These are phyloP conservation scores for Eremothecium gossypii DNA, from an alignment of 1,139 yeast species.

Conservation along the genomic window DNA sequence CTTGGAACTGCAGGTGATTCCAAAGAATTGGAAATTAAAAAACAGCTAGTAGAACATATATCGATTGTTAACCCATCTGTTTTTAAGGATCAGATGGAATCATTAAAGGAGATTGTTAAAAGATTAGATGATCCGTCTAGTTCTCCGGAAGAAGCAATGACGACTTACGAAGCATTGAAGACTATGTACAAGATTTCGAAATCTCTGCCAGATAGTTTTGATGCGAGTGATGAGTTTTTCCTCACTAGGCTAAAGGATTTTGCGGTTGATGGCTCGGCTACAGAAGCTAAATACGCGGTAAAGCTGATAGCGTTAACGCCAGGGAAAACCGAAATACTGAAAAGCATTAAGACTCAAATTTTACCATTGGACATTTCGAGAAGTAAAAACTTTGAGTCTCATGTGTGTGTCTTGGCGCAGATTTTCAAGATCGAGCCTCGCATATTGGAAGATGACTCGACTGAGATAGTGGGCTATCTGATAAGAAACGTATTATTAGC, in stretches of 20 bases:
- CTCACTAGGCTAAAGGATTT: constrained; percentile 36
- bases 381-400: constrained; percentile 40
- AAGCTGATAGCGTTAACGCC: constrained; percentile 46
- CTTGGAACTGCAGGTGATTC: constrained; percentile 34
- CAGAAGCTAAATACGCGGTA: constrained; percentile 58
- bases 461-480: constrained; percentile 50
- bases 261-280: constrained; percentile 46
- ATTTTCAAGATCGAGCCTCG: constrained; percentile 45
- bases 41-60: constrained; percentile 43
- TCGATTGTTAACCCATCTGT: constrained; percentile 57
- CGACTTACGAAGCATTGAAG: constrained; percentile 37
- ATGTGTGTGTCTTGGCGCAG: constrained; percentile 54
- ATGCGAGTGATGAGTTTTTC: constrained; percentile 31
- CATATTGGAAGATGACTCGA: constrained; percentile 44
- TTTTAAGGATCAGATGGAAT: constrained; percentile 49
- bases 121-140: constrained; percentile 22
- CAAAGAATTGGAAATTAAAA: background rate
- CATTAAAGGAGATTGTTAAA: constrained; percentile 38
- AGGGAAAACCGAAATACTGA: constrained; percentile 30
- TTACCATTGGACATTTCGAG: constrained; percentile 42
- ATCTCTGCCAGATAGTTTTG: constrained; percentile 25
- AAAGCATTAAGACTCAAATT: constrained; percentile 35
- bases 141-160: constrained; percentile 21
- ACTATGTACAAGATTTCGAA: constrained; percentile 54
- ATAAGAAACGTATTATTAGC: constrained; percentile 53